Evolutionary conservation across 805 yeast genomes (phyloP), one percentile per base, ranked within the genome.

Genomic region (Hanseniaspora guilliermondii): DNA sequence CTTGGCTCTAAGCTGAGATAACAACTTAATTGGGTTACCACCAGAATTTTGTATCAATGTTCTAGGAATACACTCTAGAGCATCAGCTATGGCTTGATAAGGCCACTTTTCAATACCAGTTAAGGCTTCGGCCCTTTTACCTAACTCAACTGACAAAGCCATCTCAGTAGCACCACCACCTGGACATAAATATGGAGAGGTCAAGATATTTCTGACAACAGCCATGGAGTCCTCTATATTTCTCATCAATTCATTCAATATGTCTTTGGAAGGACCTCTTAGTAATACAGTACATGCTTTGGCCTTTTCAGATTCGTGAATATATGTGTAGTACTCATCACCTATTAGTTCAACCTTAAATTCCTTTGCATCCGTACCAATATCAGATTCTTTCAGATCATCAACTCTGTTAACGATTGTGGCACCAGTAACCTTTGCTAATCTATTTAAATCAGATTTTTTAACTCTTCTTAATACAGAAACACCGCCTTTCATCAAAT

Each of bases 121-220:
- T 60, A 93, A 79, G 49, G 81, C 76, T 73, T 88, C 91, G 49
- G 97, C 96, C 71, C 80, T 83, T 67, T 89, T 96, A 17, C 95
- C 78, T 57, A 93, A 76, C 60, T 76, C 80, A 32, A 93, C 97
- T 57, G 91, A 77, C 39, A 93, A 88, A 2, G 97, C 97, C 97
- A 93, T 93, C 73, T 93, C 98, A 30, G 97, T 91, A 53, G 99
- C 98, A 63, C 99, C 98, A 58, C 98, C 99, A 63, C 99, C 99
- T 49, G 99, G 99, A 2, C 96, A 78, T 65, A 93, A 77, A 41
- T 89, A 80, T 52, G 99, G 98, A 68, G 91, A 95, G 61, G 91
- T 82, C 76, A 87, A 77, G 36, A 93, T 96, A 65, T 93, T 93
- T 69, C 96, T 80, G 19, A 97, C 82, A 46, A 93, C 98, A 3